Base-by-base conservation (phyloP, 1,284 basidiomycete species). In the Butyriboletus appendiculatus region DNA sequence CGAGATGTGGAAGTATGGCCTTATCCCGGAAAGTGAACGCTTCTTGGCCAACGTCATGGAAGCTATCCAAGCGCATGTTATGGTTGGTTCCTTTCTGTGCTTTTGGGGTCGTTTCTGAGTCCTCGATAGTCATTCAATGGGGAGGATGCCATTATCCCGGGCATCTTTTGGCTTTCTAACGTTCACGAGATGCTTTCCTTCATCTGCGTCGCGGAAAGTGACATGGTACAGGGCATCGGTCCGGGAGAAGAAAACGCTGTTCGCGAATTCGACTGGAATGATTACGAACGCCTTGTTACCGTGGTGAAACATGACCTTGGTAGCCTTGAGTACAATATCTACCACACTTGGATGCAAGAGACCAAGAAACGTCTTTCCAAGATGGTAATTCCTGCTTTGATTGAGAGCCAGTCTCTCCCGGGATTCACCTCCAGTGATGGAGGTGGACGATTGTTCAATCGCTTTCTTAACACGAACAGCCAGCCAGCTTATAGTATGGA, bases 131-230 rank as follows among this genome's bases (percentile, higher is more conserved):
- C 88, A 2, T 98, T 96, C 79, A 84, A 84, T 37, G 90, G 94
- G 58, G 97, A 99, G 70, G 97, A 99, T 52, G 90, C 94, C 15
- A 94, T 99, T 59, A 79, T 96, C 40, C 97, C 97, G 1, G 97
- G 97, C 42, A 92, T 99, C 62, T 99, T 95, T 79, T 99, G 97
- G 97, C 80, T 99, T 16, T 98, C 96, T 33, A 99, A 99, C 67
- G 96, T 99, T n/a, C 97, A 99, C 72, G 97, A 99, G 73, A 94
- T 99, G 82, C 81, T 99, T 26, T 99, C 97, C 10, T 99, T 99
- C 75, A 96, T 99, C 64, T 98, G 94, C 68, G 92, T 98, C 40
- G 97, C 97, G 24, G 97, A 99, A 75, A 92, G 91, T 68, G 97
- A 99, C 72, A 98, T 98, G 85, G 81, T 96, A 10, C 94, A 98